Evolutionary conservation across 805 yeast species (phyloP).

Genomic region (Lipomyces japonicus): DNA sequence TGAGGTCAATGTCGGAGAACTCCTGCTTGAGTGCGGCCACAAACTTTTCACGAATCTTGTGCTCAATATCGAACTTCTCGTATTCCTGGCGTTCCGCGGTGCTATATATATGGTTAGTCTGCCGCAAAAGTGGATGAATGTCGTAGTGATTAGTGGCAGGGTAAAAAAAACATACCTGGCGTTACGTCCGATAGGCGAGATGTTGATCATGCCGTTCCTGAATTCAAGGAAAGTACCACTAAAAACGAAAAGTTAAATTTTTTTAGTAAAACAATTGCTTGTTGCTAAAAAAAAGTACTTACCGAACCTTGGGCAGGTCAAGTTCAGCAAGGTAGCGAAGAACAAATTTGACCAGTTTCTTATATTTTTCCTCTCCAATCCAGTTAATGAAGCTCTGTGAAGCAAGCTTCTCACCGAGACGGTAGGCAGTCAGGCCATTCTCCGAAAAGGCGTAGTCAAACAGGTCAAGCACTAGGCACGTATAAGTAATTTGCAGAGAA

Average conservation of each 20-base stretch:
- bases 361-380: conserved; percentile 95
- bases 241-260: not conserved
- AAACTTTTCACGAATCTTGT: conserved; percentile 78
- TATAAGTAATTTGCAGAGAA: not conserved
- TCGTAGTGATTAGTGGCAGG: not conserved
- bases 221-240: conserved; percentile 95
- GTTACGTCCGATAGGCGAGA: conserved; percentile 97
- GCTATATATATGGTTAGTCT: not conserved
- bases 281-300: not conserved
- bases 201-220: conserved; percentile 99
- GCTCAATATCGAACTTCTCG: conserved; percentile 75
- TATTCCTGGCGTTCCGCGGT: conserved; percentile 89
- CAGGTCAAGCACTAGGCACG: conserved; percentile 50
- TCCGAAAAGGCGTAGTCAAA: conserved; percentile 97
- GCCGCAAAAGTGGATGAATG: not conserved
- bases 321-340: conserved; percentile 77
- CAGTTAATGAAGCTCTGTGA: conserved; percentile 91
- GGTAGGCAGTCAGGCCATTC: conserved; percentile 97
- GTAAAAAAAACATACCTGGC: conserved; percentile 51
- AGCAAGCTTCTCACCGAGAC: conserved; percentile 79
- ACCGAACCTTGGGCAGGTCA: conserved; percentile 89
- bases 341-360: conserved; percentile 79
- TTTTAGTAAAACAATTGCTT: not conserved
- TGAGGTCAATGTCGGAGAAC: conserved; percentile 79
- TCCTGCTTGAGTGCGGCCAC: conserved; percentile 78